Evolutionary conservation across 1,284 basidiomycete genomes (phyloP).

Genomic region (Cutaneotrichosporon spelunceum): DNA sequence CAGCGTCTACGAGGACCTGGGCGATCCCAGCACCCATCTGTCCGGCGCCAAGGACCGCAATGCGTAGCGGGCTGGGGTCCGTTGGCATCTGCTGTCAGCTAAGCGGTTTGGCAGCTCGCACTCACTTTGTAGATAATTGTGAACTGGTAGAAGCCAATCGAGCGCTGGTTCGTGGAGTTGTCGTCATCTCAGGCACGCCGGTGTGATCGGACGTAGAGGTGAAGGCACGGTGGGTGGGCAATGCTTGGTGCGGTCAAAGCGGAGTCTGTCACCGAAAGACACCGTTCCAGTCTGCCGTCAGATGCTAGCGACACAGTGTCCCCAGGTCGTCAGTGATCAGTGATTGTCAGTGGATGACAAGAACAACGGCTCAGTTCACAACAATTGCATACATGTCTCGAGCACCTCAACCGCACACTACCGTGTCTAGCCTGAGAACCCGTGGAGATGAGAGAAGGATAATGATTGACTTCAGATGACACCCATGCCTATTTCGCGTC

Average conservation of each 20-base stretch:
- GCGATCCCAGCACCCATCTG: slow-evolving; percentile 58
- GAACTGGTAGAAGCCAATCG: background rate
- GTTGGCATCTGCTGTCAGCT: background rate
- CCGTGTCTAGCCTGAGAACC: background rate
- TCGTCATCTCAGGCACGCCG: slow-evolving; percentile 1
- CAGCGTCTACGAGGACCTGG: slow-evolving; percentile 54
- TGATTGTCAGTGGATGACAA: background rate
- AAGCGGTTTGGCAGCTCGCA: too few species aligned
- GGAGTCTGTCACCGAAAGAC: too few species aligned
- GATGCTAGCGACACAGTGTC: too few species aligned
- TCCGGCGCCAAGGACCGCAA: slow-evolving; percentile 54
- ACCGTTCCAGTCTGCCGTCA: too few species aligned
- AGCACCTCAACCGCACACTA: background rate
- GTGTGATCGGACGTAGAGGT: background rate
- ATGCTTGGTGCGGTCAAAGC: background rate
- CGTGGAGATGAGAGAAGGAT: background rate
- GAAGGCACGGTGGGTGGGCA: background rate
- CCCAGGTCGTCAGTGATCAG: too few species aligned
- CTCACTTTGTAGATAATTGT: background rate
- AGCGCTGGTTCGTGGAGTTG: background rate
- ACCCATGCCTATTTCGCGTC: background rate
- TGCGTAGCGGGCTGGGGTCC: slow-evolving; percentile 8
- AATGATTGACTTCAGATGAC: background rate
- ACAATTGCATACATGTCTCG: background rate
- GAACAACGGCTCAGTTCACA: background rate